Percentiles rank a stretch among this genome's conserved stretches.
phyloP scores from a whole-genome alignment of 495 filamentous ascomycete species.

The Clavariopsis aquatica region DNA sequence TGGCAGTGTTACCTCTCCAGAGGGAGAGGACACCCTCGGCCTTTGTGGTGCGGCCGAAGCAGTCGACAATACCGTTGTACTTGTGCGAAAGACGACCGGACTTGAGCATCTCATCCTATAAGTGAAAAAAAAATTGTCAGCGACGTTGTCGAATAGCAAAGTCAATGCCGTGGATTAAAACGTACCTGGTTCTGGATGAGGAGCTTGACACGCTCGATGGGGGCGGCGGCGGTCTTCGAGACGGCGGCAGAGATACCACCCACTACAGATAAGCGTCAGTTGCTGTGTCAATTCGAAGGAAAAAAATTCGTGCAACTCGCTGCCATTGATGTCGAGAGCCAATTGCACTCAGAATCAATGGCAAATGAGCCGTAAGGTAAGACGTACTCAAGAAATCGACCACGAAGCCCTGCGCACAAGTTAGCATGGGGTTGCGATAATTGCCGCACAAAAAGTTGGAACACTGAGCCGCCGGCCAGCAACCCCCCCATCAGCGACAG shows the following conservation, averaged over 20 bases:
- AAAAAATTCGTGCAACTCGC: conserved; percentile 34
- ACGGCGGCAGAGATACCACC: conserved; percentile 99
- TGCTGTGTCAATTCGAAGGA: conserved; percentile 37
- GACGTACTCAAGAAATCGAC: conserved; percentile 98
- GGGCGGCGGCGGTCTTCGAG: conserved; percentile 99
- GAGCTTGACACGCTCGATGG: conserved; percentile 99
- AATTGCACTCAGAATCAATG: conserved; percentile 25
- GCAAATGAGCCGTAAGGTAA: conserved; percentile 14
- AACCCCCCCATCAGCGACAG: conserved; percentile 37
- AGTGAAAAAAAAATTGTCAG: conserved; percentile 11
- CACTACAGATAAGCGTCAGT: conserved; percentile 62
- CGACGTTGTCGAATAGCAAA: not conserved
- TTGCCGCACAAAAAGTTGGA: conserved; percentile 26
- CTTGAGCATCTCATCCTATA: conserved; percentile 99
- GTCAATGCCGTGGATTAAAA: not conserved
- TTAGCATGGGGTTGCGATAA: conserved; percentile 33
- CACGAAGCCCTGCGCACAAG: conserved; percentile 59
- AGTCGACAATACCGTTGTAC: conserved; percentile 91
- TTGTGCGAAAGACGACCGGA: conserved; percentile 95
- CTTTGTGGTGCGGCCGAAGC: conserved; percentile 84
- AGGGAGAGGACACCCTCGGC: conserved; percentile 83
- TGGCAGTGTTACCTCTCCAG: conserved; percentile 99
- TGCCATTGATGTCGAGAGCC: conserved; percentile 12
- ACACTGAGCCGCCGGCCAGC: conserved; percentile 30
- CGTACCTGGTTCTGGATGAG: conserved; percentile 99